Conservation (phyloP, 371 early-diverging fungal species). For the Lichtheimia hyalospora region DNA sequence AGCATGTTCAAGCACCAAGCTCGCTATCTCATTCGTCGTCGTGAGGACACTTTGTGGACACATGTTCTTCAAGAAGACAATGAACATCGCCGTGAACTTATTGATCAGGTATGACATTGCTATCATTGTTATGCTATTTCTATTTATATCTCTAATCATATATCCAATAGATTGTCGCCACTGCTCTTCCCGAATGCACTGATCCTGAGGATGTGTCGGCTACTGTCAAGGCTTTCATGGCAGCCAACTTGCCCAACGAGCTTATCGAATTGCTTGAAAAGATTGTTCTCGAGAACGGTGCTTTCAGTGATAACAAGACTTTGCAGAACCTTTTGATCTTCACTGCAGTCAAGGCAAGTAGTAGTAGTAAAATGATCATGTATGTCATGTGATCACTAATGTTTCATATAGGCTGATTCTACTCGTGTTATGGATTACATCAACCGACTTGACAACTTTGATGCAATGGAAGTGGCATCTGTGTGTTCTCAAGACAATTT, state of each 20-base stretch:
- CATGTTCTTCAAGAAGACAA: conserved; percentile 80
- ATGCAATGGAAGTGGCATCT: conserved; percentile 93
- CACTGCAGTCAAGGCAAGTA: conserved; percentile 84
- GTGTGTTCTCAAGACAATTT: conserved; percentile 87
- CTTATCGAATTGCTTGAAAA: conserved; percentile 96
- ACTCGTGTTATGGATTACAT: conserved; percentile 93
- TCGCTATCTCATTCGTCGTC: conserved; percentile 89
- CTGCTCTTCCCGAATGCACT: conserved; percentile 89
- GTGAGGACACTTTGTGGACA: conserved; percentile 85
- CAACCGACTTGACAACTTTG: conserved; percentile 88
- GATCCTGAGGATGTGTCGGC: conserved; percentile 96
- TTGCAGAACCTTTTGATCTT: conserved; percentile 96
- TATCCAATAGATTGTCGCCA: conserved; percentile 56
- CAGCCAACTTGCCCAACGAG: conserved; percentile 92
- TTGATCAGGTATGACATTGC: conserved; percentile 76
- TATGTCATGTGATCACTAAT: neutral
- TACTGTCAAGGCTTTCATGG: conserved; percentile 98
- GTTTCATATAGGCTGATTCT: conserved; percentile 64
- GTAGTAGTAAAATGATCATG: neutral
- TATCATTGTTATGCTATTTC: neutral
- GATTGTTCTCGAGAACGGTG: conserved; percentile 86
- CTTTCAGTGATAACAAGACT: conserved; percentile 94
- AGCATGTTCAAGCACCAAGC: conserved; percentile 99
- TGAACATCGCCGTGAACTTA: conserved; percentile 82
- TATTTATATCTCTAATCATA: neutral